Evolutionary conservation across 2,329 filamentous ascomycete genomes (phyloP), one percentile per base, ranked within the genome.

Genomic region (Aspergillus versicolor): DNA sequence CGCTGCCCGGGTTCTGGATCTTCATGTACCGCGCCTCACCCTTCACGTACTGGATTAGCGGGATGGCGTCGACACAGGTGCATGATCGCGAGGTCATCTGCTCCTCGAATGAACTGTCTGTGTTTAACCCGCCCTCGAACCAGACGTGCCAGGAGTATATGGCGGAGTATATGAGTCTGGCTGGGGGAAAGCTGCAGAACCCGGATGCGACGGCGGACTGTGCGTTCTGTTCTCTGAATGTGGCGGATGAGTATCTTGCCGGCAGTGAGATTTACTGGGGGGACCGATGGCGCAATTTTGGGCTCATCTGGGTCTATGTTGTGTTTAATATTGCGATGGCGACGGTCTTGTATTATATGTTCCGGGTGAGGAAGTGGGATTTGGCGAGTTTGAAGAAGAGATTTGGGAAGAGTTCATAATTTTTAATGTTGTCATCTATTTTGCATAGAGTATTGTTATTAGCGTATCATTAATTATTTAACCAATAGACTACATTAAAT

Each of bases 31-130:
- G 72, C 70, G 51, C 87, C 92, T 71, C 72, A 79, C 22, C 87
- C 87, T 8, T 81, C 81, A 1, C 63, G 66, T 72, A 71, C 60
- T 70, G 76, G 62, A 41, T 63, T 1, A 82, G 82, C 7, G 89
- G 86, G n/a, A 87, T 96, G 79, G 72, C 93, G 0, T 81, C 86
- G 0, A 83, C 84, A 1, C 89, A 84, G 7, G 77, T 96, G 1
- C 88, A 89, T 38, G 86, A 88, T 65, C 85, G 84, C 0, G 45
- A 75, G 0, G 85, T 93, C 17, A 61, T 70, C 0, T 96, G 92
- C 73, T 85, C 88, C 0, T 59, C 70, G 4, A 88, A 88, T 65
- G 92, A 96, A 69, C 81, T 84, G 54, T 75, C 91, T 7, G 68
- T 74, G 32, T 88, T 96, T 67, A 69, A 83, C 3, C 87, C 91